Evolutionary conservation across 78 protist species (phyloP).

Genomic region (Mastigamoeba balamuthi): DNA sequence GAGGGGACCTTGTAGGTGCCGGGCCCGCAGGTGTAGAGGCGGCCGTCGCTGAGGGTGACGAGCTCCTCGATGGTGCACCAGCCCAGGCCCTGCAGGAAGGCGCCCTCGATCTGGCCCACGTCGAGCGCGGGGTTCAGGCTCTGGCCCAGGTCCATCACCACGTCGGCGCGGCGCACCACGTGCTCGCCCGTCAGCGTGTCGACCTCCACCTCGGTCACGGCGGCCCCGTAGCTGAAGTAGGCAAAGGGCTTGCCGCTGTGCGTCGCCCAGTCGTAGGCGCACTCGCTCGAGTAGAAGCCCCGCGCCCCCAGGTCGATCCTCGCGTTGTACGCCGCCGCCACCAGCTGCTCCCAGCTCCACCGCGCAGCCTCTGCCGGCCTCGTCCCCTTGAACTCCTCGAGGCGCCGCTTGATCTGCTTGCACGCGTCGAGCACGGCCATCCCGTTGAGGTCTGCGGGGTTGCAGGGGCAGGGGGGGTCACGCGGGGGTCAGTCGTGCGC

Average conservation of each 20-base stretch:
- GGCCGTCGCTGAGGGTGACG: slow-evolving; percentile 24
- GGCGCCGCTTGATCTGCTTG: slow-evolving; percentile 42
- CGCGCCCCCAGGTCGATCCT: slow-evolving; percentile 70
- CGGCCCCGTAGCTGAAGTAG: slow-evolving; percentile 82
- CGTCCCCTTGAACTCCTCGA: slow-evolving; percentile 46
- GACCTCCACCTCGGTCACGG: slow-evolving; percentile 79
- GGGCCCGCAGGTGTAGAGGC: slow-evolving; percentile 56
- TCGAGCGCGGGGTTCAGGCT: slow-evolving; percentile 87
- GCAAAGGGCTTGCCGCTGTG: slow-evolving; percentile 17
- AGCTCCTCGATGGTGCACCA: slow-evolving; percentile 78
- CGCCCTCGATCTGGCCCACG: slow-evolving; percentile 85
- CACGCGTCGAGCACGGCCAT: slow-evolving; percentile 89
- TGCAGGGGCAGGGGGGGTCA: no score
- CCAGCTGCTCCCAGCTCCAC: slow-evolving; percentile 23
- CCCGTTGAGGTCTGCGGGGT: slow-evolving; percentile 84
- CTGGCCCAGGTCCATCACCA: slow-evolving; percentile 90
- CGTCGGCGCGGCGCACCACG: slow-evolving; percentile 48
- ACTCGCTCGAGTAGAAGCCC: slow-evolving; percentile 75
- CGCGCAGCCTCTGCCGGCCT: slow-evolving; percentile 2
- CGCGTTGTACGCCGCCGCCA: slow-evolving; percentile 44
- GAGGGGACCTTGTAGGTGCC: slow-evolving; percentile 54
- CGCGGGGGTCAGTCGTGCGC: no score
- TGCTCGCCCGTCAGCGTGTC: slow-evolving; percentile 65
- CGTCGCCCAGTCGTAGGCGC: slow-evolving; percentile 26
- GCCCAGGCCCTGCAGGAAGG: slow-evolving; percentile 83